Evolutionary conservation across 352 stramenopile genomes (phyloP).

Genomic region (Phytophthora citricola): DNA sequence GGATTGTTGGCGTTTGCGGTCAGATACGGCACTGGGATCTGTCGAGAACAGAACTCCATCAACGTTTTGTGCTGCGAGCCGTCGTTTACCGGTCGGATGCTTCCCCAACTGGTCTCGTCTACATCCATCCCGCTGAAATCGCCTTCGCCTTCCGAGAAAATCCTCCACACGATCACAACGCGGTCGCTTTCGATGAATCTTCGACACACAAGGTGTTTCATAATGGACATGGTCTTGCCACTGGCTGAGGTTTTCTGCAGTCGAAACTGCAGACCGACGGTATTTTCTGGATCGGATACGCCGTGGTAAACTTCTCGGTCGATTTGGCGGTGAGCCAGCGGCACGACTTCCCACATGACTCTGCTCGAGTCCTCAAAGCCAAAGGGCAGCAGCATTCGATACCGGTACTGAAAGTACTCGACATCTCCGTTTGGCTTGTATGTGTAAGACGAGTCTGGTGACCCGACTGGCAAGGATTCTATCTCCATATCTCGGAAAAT

Average conservation of each 20-base stretch:
- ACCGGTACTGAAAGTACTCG: constrained; percentile 19
- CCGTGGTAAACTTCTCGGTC: constrained; percentile 19
- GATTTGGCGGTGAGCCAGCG: constrained; percentile 8
- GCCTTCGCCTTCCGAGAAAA: constrained; percentile 37
- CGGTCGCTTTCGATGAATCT: constrained; percentile 44
- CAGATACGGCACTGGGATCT: not conserved
- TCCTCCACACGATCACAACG: constrained; percentile 56
- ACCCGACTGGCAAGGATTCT: not conserved
- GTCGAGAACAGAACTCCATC: not conserved
- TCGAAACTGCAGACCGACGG: constrained; percentile 39
- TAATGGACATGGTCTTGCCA: constrained; percentile 13
- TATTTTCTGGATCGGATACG: constrained; percentile 30
- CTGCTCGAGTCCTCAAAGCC: constrained; percentile 14
- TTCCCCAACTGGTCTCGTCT: not conserved
- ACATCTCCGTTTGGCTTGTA: constrained; percentile 7
- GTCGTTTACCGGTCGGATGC: not conserved
- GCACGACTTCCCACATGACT: constrained; percentile 15
- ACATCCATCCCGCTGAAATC: constrained; percentile 36
- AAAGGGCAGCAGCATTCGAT: constrained; percentile 18
- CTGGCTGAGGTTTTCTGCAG: constrained; percentile 7
- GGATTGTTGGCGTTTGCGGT: not conserved
- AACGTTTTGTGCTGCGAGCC: not conserved
- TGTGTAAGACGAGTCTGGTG: not conserved
- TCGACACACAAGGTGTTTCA: constrained; percentile 22
- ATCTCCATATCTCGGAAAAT: constrained; percentile 15